Evolutionary conservation across 225 moss, liverwort and hornwort species (phyloP), one percentile per base, ranked within the genome.

Genomic region (Pseudisothecium myosuroides): DNA sequence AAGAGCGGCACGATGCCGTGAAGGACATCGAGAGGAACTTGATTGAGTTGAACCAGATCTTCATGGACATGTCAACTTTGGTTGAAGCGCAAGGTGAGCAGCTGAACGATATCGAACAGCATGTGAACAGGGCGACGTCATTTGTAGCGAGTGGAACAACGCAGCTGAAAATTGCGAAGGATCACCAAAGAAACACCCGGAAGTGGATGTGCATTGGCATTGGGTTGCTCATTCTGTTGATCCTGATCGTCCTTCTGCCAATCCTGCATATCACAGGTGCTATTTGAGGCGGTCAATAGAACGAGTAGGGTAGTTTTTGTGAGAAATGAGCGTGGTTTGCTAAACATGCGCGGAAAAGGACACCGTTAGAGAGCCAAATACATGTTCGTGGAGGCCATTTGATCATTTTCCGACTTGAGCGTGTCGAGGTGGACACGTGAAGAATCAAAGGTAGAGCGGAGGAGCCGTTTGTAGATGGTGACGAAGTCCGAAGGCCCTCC

Each of bases 81-180:
- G 94, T 94, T 24, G 94, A 94, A 82, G 22, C 94, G 36, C 94
- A 94, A 83, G 94, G 94, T 68, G 94, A 94, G 85, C 94, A 94
- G 79, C 82, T 94, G 87, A 94, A 94, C 80, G 91, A 94, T 59
- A 94, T 94, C 52, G 94, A 94, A 65, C 82, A 77, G 37, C 92
- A 92, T 9, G 94, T 94, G n/a, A 94, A 94, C 64, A 92, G 37
- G 89, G 92, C 91, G 19, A 56, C 90, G 26, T 92, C 91, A 37
- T 92, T 82, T 43, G 52, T 91, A 17, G 77, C 58, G 34, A 81
- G 71, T 32, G 92, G 91, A 83, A 86, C 91, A 27, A 26, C 37
- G 17, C 92, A 92, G 67, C 84, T 92, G 85, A 80, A 68, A 69
- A 6, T 69, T 76, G 91, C 92, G 34, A 92, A 78, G 80, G 56